Evolutionary conservation across 2,329 filamentous ascomycete species (phyloP).

Genomic region (Escovopsis weberi): DNA sequence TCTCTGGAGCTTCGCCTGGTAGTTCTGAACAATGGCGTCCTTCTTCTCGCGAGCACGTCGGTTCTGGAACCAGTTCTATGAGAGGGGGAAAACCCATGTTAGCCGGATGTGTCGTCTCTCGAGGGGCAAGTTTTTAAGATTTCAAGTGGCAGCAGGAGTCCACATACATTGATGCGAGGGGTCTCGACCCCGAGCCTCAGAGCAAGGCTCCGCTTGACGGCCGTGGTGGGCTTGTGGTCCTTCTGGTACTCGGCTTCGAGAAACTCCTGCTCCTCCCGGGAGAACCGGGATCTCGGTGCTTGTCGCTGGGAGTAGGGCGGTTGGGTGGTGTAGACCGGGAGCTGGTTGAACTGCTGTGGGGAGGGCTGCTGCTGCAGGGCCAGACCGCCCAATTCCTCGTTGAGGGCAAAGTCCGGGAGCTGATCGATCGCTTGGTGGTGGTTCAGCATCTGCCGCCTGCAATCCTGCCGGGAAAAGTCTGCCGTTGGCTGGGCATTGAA

Average conservation of each 20-base stretch:
- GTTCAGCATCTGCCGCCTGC: too few species aligned
- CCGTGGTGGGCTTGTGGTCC: constrained; percentile 50
- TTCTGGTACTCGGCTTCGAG: constrained; percentile 47
- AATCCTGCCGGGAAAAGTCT: too few species aligned
- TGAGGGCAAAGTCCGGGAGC: too few species aligned
- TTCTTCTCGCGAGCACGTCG: constrained; percentile 51
- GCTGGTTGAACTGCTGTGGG: too few species aligned
- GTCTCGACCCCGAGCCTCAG: constrained; percentile 49
- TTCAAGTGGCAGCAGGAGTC: background rate
- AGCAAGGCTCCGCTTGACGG: constrained; percentile 44
- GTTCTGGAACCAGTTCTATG: constrained; percentile 56
- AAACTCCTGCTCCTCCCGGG: constrained; percentile 44
- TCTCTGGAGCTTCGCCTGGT: constrained; percentile 22
- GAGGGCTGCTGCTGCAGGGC: too few species aligned
- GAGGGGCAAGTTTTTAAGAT: background rate
- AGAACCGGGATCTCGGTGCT: constrained; percentile 37
- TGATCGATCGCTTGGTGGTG: too few species aligned
- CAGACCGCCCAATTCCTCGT: too few species aligned
- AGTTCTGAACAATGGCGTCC: constrained; percentile 37
- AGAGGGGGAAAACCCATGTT: constrained; percentile 9
- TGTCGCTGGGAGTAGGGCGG: too few species aligned
- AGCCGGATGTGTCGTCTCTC: constrained; percentile 9
- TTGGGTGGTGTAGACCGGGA: too few species aligned
- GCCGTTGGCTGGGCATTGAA: too few species aligned
- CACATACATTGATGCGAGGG: constrained; percentile 45